Evolutionary conservation across 2,329 filamentous ascomycete genomes (phyloP).

Genomic region (Pseudopyricularia cyperi): DNA sequence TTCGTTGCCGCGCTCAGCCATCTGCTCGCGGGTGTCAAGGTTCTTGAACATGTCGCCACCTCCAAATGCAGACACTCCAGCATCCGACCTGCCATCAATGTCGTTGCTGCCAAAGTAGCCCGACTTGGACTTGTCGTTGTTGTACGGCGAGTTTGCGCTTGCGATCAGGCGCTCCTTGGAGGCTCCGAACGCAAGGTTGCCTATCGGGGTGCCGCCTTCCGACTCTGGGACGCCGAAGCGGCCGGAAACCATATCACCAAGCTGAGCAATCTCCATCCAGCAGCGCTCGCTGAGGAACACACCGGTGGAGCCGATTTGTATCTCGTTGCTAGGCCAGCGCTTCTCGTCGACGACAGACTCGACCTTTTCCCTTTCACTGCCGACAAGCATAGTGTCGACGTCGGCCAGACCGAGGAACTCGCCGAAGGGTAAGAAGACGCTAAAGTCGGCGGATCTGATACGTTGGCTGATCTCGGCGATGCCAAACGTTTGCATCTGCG

Average conservation of each 20-base stretch:
- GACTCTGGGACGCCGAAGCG: slow-evolving; percentile 42
- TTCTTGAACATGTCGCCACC: slow-evolving; percentile 98
- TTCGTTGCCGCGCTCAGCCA: slow-evolving; percentile 90
- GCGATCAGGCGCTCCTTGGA: slow-evolving; percentile 46
- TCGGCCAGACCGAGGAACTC: slow-evolving; percentile 89
- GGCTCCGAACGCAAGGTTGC: slow-evolving; percentile 41
- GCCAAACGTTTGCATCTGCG: slow-evolving; percentile 87
- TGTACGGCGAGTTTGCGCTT: slow-evolving; percentile 25
- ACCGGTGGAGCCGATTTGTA: slow-evolving; percentile 79
- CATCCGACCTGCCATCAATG: slow-evolving; percentile 76
- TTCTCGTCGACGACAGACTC: slow-evolving; percentile 86
- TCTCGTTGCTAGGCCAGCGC: slow-evolving; percentile 86
- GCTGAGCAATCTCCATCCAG: slow-evolving; percentile 80
- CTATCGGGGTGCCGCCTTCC: slow-evolving; percentile 47
- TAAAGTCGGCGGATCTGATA: slow-evolving; percentile 86
- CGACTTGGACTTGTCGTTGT: slow-evolving; percentile 58
- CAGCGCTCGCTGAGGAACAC: slow-evolving; percentile 92
- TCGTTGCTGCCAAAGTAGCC: slow-evolving; percentile 75
- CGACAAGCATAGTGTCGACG: slow-evolving; percentile 71
- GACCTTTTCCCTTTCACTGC: slow-evolving; percentile 82
- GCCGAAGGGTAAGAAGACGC: slow-evolving; percentile 85
- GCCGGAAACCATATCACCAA: slow-evolving; percentile 47
- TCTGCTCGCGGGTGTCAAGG: slow-evolving; percentile 81
- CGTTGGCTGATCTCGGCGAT: slow-evolving; percentile 95
- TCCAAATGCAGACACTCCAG: slow-evolving; percentile 80